Evolutionary conservation across 1,284 basidiomycete species (phyloP), one percentile per base, ranked within the genome.

Genomic region (Rhodotorula glutinis): DNA sequence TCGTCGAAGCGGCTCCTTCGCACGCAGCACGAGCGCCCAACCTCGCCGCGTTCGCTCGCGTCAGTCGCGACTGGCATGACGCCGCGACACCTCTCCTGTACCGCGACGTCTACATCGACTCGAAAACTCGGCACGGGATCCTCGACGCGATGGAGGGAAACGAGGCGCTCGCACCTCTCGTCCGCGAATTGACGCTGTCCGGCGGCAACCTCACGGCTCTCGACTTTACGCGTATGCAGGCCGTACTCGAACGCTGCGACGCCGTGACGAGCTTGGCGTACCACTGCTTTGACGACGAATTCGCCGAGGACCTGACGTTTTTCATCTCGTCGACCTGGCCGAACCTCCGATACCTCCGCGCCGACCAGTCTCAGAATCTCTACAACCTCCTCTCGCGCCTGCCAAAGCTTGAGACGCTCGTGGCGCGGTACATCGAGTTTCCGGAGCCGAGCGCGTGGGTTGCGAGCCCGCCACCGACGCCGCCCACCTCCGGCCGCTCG

Each of bases 101-200:
- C 29, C 59, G 66, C 16, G 60, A 60, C 33, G 49, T 67, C 27
- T 58, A 63, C 66, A 25, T 67, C 54, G 62, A 61, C 54, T 57
- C 49, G 2, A 29, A 30, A 2, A 14, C 43, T 27, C 54, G 66
- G 23, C 1, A 21, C n/a, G 38, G 21, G 29, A 57, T 67, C 23
- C 29, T 67, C n/a, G 19, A 38, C 3, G 38, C 66, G 10, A 44
- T 67, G 25, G 53, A 60, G 27, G 4, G 21, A 2, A 53, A 57
- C 49, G 11, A 21, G 19, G 7, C 7, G 9, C 62, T 67, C 23
- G 23, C 29, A 1, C 33, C 25, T 16, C 41, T 47, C 29, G 66
- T 67, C 19, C 53, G 58, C 14, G 25, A 23, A 7, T 25, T 67
- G 9, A 57, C 62, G 10, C 46, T 67, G 23, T 63, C 59, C 2